A percentile compares a stretch with the other conserved stretches of the same genome.
These are phyloP conservation scores for Rhodofomes roseus DNA, from an alignment of 1,284 basidiomycete genomes.

Conservation along the genomic window DNA sequence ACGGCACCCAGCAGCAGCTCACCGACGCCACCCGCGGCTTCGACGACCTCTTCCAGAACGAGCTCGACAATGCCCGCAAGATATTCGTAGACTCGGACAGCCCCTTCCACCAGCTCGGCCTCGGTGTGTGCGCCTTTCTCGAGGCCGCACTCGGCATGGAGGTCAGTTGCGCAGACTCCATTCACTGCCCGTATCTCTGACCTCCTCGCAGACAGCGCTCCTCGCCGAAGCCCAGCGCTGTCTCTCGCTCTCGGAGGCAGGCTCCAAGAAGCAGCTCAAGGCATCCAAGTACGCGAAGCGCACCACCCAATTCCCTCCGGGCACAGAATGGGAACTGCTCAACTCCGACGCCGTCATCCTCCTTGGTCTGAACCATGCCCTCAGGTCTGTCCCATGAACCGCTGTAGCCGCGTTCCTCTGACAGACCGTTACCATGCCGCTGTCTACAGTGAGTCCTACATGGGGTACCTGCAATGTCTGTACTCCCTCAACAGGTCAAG, in stretches of 20 bases:
- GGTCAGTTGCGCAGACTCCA: conserved; percentile 38
- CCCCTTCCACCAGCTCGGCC: conserved; percentile 67
- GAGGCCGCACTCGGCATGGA: conserved; percentile 81
- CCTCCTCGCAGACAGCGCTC: conserved; percentile 35
- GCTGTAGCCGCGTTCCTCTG: not conserved
- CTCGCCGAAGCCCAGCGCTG: conserved; percentile 56
- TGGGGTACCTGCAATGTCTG: conserved; percentile 77
- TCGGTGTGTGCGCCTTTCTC: conserved; percentile 70
- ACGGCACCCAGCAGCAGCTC: conserved; percentile 35
- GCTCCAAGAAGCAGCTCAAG: conserved; percentile 53
- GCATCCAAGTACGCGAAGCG: conserved; percentile 34
- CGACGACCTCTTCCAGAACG: conserved; percentile 64
- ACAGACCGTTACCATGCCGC: not conserved
- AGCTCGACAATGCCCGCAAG: conserved; percentile 49
- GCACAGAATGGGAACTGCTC: conserved; percentile 70
- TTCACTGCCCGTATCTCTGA: too few relatives aligned
- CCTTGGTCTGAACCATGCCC: conserved; percentile 62
- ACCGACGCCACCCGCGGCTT: conserved; percentile 57
- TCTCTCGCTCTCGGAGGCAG: conserved; percentile 56
- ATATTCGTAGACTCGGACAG: conserved; percentile 49
- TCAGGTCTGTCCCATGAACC: conserved; percentile 43
- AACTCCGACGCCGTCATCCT: conserved; percentile 69
- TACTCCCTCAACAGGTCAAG: conserved; percentile 60
- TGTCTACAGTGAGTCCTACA: conserved; percentile 65
- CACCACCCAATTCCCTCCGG: conserved; percentile 50